Evolutionary conservation across 495 filamentous ascomycete species (phyloP), one percentile per base, ranked within the genome.

Genomic region (Tuber borchii): DNA sequence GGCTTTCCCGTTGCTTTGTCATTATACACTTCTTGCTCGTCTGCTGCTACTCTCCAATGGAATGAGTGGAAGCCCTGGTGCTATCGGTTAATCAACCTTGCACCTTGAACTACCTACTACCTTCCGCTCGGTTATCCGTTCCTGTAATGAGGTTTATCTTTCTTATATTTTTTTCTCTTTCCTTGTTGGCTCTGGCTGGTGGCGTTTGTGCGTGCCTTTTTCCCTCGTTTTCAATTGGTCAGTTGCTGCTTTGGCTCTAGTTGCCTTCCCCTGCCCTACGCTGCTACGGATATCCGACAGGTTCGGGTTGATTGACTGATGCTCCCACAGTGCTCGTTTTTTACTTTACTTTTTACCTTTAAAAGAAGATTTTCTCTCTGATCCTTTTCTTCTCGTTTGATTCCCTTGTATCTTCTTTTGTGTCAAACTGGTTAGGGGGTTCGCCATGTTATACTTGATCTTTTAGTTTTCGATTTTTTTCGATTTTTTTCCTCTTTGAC

Each of bases 11-110:
- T 61, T 61, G 56, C 56, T 61, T 61, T 31, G 26, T 65, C 26
- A 19, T 65, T 65, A 34, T 71, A 71, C 70, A 71, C 17, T 39
- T 71, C 42, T 44, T 40, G 70, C 17, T 71, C 39, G 37, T 45
- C 43, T 45, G 40, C 34, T 45, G 17, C 70, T 34, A 34, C 56
- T 65, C 48, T 56, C 56, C 56, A 34, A 17, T 34, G n/a, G 56
- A 34, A 65, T 65, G 10, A 65, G 31, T 26, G 26, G 56, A 34
- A 31, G 12, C 56, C 14, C 56, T 61, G 26, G 56, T 34, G 16
- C 56, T 65, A 34, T 61, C n/a, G 7, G n/a, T 31, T 61, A 61
- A 61, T 31, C 51, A 6, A 34, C 56, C 26, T 34, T 34, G 12
- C 17, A 65, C 56, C 56, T 65, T 34, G 31, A 19, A 34, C 26